Evolutionary conservation across 2,329 filamentous ascomycete species (phyloP), one percentile per base, ranked within the genome.

Genomic region (Hypoxylon sp.): DNA sequence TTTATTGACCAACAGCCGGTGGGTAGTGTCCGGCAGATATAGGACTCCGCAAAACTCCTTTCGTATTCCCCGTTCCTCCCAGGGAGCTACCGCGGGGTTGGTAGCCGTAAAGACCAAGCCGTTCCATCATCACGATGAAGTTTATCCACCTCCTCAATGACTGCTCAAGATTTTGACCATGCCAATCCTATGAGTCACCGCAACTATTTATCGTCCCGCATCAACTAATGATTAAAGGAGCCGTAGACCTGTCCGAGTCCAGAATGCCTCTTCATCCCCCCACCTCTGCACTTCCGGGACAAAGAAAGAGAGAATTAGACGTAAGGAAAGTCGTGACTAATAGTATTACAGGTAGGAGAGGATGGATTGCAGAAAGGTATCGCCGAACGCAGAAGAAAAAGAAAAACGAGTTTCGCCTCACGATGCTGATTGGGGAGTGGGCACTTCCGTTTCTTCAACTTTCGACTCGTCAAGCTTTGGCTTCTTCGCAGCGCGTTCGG

Each of bases 401-500:
- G 10, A 44, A 22, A 47, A 44, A 22, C 24, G 35, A 31, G 51
- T 11, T 5, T 33, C 29, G 17, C 13, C 22, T 63, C 54, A 77
- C 24, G 74, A 70, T 17, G 72, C 74, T 19, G 68, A 68, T 65
- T 75, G 72, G 6, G 74, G 70, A n/a, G 71, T 72, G 5, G 72
- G 67, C 22, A 70, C 62, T 48, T 74, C 71, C 13, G 68, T 60
- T 46, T 73, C 72, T 44, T 77, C 74, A 5, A 52, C 17, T 31
- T 71, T 71, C 24, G 35, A 19, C 3, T 68, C 72, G 26, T 78
- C 76, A n/a, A 74, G 68, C 44, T 71, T 76, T 14, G 69, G 66
- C 52, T 66, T 72, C 67, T 78, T 78, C 3, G 73, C 70, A 35
- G 69, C 71, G 39, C 72, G 75, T 35, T 75, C 75, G 0, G 56